Evolutionary conservation across 2,329 filamentous ascomycete genomes (phyloP).

Genomic region (Colletotrichum sp.): DNA sequence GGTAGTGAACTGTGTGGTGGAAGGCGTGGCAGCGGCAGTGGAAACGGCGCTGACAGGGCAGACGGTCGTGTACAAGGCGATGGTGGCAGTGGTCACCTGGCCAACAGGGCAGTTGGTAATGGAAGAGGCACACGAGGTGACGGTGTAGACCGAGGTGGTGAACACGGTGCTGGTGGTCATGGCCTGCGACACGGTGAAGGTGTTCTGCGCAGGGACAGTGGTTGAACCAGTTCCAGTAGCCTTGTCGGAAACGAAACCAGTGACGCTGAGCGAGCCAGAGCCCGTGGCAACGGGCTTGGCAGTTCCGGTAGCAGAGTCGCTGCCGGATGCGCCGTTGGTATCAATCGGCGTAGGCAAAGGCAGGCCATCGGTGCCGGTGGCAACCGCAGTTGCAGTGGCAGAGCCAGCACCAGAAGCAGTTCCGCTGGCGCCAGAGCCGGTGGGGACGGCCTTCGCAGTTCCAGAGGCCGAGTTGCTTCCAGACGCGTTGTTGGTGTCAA

Average conservation of each 20-base stretch:
- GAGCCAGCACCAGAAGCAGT: not conserved
- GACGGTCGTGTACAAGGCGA: slow-evolving; percentile 42
- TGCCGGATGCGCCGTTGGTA: not conserved
- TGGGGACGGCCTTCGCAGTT: not conserved
- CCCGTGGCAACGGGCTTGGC: not conserved
- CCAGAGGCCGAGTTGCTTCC: not conserved
- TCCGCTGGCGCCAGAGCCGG: not conserved
- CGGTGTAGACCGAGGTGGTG: slow-evolving; percentile 36
- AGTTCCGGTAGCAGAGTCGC: not conserved
- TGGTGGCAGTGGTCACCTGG: slow-evolving; percentile 40
- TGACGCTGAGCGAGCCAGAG: not conserved
- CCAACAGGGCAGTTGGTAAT: slow-evolving; percentile 30
- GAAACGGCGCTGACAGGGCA: slow-evolving; percentile 40
- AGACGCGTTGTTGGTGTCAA: not conserved
- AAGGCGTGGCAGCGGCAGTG: not conserved
- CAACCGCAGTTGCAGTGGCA: not conserved
- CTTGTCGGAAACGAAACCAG: not conserved
- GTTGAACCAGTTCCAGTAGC: slow-evolving; percentile 9
- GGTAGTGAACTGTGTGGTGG: slow-evolving; percentile 26
- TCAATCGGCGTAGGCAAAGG: not conserved
- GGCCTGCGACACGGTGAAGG: not conserved
- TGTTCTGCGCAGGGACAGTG: not conserved
- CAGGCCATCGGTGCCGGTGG: not conserved
- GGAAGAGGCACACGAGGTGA: slow-evolving; percentile 52
- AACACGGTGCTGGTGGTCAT: slow-evolving; percentile 34